Evolutionary conservation across 192 early-diverging fungal genomes (phyloP).

Genomic region (Coemansia sp.): DNA sequence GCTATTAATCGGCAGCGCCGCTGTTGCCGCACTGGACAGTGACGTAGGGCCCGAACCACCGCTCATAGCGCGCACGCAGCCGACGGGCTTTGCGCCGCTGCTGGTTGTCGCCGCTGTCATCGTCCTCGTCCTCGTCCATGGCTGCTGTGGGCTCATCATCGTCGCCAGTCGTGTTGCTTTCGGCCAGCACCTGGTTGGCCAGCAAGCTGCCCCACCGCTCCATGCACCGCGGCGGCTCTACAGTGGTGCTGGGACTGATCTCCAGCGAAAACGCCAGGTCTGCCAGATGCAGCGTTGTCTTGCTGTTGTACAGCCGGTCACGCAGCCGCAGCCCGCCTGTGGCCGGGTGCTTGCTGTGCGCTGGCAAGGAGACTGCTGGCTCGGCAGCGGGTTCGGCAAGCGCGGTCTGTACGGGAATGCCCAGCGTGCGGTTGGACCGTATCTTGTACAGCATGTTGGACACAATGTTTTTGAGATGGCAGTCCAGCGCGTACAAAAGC

Average conservation of each 20-base stretch:
- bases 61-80: conserved; percentile 46
- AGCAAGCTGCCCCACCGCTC: conserved; percentile 60
- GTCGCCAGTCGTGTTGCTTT: conserved; percentile 19
- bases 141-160: conserved; percentile 5
- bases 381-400: background rate
- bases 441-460: conserved; percentile 66
- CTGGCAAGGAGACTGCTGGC: background rate
- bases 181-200: conserved; percentile 53
- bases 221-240: conserved; percentile 62
- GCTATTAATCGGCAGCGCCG: conserved; percentile 2
- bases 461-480: conserved; percentile 66
- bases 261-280: conserved; percentile 67
- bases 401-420: conserved; percentile 39
- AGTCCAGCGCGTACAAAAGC: conserved; percentile 67
- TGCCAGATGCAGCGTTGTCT: conserved; percentile 48
- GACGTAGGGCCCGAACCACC: conserved; percentile 53
- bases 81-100: conserved; percentile 45
- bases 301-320: conserved; percentile 47
- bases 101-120: conserved; percentile 25
- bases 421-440: conserved; percentile 61
- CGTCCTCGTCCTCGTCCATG: conserved; percentile 6
- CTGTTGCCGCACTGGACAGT: conserved; percentile 30
- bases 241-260: conserved; percentile 62
- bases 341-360: conserved; percentile 14
- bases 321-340: conserved; percentile 43